These are phyloP conservation scores for Suillus clintonianus DNA, from an alignment of 768 basidiomycete genomes.

Conservation along the genomic window DNA sequence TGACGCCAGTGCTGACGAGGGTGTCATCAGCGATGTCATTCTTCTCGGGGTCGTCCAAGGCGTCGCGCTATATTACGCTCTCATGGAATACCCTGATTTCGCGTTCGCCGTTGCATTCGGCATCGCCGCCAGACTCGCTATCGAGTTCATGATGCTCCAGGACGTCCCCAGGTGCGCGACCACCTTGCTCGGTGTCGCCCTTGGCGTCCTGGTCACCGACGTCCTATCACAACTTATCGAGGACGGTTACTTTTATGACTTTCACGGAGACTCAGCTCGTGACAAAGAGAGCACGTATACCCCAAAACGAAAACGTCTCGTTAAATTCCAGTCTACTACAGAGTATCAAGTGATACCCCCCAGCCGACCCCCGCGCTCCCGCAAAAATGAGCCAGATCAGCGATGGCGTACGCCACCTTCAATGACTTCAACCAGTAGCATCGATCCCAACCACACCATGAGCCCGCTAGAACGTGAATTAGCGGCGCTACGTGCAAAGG, in stretches of 20 bases:
- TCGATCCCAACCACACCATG: constrained; percentile 59
- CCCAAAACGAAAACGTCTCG: constrained; percentile 38
- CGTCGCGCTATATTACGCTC: constrained; percentile 68
- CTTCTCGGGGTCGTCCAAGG: constrained; percentile 78
- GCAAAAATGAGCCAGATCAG: constrained; percentile 27
- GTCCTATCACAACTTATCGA: constrained; percentile 68
- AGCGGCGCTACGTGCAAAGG: constrained; percentile 72
- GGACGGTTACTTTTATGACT: constrained; percentile 38
- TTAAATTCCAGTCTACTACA: constrained; percentile 48
- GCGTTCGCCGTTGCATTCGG: constrained; percentile 57
- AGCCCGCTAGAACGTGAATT: constrained; percentile 73
- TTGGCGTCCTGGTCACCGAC: constrained; percentile 74
- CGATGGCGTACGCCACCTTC: constrained; percentile 49
- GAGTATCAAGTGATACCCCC: constrained; percentile 28
- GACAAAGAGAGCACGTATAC: constrained; percentile 26
- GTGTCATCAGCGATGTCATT: constrained; percentile 58
- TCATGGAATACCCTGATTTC: constrained; percentile 53
- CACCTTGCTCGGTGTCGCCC: constrained; percentile 64
- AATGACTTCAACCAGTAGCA: constrained; percentile 64
- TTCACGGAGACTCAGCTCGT: constrained; percentile 16
- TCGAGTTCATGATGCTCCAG: constrained; percentile 59
- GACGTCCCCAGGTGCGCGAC: constrained; percentile 58
- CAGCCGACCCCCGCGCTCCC: constrained; percentile 26
- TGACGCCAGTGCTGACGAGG: constrained; percentile 27
- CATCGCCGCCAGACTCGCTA: constrained; percentile 60